Percentiles rank a stretch among this genome's conserved stretches.
Evolutionary conservation across 2,329 filamentous ascomycete species (phyloP).

Genomic region (Ambrosiella xylebori): DNA sequence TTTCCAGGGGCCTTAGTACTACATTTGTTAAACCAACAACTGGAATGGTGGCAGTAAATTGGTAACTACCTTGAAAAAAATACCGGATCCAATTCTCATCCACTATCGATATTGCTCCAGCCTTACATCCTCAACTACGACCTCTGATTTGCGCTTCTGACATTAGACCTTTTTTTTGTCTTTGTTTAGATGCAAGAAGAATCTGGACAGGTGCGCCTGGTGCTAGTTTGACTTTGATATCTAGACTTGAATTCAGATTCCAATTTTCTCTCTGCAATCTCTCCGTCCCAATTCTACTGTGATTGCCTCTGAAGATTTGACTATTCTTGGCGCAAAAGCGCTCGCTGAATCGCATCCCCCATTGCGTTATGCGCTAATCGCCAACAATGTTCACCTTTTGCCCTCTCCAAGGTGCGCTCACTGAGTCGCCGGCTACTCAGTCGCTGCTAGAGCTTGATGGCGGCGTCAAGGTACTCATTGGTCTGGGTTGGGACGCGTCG

Average conservation of each 20-base stretch:
- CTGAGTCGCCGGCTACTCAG: constrained; percentile 70
- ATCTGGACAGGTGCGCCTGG: too few relatives aligned
- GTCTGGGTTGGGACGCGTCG: constrained; percentile 87
- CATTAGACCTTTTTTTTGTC: too few relatives aligned
- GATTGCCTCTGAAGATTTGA: neutral
- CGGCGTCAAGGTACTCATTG: constrained; percentile 84
- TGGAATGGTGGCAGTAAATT: too few relatives aligned
- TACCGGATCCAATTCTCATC: too few relatives aligned
- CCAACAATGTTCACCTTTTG: constrained; percentile 85
- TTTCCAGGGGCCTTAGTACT: too few relatives aligned
- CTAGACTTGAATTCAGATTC: too few relatives aligned
- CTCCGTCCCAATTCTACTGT: neutral
- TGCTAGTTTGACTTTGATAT: too few relatives aligned
- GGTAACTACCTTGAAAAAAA: too few relatives aligned
- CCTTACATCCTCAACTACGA: neutral
- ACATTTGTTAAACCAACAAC: too few relatives aligned
- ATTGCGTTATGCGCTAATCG: neutral
- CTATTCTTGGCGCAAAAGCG: too few relatives aligned
- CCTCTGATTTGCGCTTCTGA: too few relatives aligned
- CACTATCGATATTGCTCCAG: neutral
- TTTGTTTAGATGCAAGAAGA: too few relatives aligned
- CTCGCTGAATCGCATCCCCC: neutral
- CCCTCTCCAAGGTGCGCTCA: constrained; percentile 78
- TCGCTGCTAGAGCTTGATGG: constrained; percentile 95
- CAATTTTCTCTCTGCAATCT: neutral